These are phyloP conservation scores for Plenodomus tracheiphilus DNA, from an alignment of 2,329 filamentous ascomycete genomes.

Conservation along the genomic window DNA sequence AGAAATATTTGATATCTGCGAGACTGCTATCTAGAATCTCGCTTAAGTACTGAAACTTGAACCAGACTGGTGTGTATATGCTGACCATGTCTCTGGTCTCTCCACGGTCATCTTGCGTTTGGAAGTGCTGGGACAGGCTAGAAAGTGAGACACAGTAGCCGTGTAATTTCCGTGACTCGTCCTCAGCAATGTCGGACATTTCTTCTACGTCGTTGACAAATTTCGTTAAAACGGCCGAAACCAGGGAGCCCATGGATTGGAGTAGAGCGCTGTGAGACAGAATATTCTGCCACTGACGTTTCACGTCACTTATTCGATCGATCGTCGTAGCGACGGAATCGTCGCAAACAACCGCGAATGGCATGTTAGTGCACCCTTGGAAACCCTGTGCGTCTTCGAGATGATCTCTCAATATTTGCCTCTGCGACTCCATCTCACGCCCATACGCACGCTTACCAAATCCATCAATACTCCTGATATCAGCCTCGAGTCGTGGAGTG, in stretches of 20 bases:
- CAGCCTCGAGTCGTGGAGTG: slow-evolving; percentile 55
- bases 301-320: slow-evolving; percentile 60
- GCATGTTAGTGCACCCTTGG: slow-evolving; percentile 60
- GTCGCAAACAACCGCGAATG: slow-evolving; percentile 63
- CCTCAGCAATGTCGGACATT: slow-evolving; percentile 65
- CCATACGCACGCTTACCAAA: slow-evolving; percentile 65
- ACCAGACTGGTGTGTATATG: slow-evolving; percentile 65
- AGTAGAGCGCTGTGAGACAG: slow-evolving; percentile 63
- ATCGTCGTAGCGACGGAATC: slow-evolving; percentile 61
- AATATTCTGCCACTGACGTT: slow-evolving; percentile 60
- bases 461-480: slow-evolving; percentile 59
- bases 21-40: slow-evolving; percentile 66
- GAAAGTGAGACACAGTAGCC: slow-evolving; percentile 60
- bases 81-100: slow-evolving; percentile 59
- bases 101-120: slow-evolving; percentile 48
- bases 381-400: slow-evolving; percentile 67
- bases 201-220: slow-evolving; percentile 66
- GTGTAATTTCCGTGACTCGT: slow-evolving; percentile 63
- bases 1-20: slow-evolving; percentile 67
- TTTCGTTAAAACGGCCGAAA: slow-evolving; percentile 61
- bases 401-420: slow-evolving; percentile 64
- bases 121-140: slow-evolving; percentile 61
- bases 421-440: slow-evolving; percentile 66
- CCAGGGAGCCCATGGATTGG: slow-evolving; percentile 63
- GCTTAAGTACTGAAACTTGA: slow-evolving; percentile 66